Conservation (phyloP, 2,329 filamentous ascomycete species). For the Cladosporium sp. region DNA sequence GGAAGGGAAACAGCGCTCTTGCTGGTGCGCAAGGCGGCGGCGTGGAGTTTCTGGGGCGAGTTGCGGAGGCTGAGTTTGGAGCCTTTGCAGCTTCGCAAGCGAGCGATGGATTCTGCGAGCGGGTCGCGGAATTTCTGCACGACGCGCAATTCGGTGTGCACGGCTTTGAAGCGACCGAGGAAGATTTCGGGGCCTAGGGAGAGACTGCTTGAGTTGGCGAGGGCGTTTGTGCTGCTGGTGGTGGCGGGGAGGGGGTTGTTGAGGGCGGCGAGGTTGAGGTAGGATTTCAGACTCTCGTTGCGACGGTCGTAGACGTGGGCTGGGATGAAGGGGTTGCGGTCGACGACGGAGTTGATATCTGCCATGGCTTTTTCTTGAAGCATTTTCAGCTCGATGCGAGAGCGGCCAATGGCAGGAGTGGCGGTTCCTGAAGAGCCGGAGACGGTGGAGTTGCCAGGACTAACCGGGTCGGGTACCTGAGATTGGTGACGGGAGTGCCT, state of each 20-base stretch:
- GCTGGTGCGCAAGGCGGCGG: conserved; percentile 16
- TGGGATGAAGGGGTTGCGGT: conserved; percentile 26
- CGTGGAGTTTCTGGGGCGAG: conserved; percentile 12
- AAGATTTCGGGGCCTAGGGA: conserved; percentile 29
- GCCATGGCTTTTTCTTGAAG: conserved; percentile 31
- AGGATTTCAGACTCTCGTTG: conserved; percentile 31
- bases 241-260: conserved; percentile 8
- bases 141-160: conserved; percentile 30
- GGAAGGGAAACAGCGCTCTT: conserved; percentile 22
- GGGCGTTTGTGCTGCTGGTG: conserved; percentile 11
- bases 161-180: conserved; percentile 31
- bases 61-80: conserved; percentile 10
- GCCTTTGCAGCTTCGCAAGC: conserved; percentile 22
- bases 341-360: conserved; percentile 25
- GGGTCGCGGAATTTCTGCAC: conserved; percentile 32
- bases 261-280: conserved; percentile 18
- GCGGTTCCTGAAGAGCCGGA: conserved; percentile 25
- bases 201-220: conserved; percentile 10
- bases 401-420: conserved; percentile 28
- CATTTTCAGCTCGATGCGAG: conserved; percentile 29
- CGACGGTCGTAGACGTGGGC: conserved; percentile 30
- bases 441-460: conserved; percentile 26
- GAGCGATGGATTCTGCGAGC: conserved; percentile 25
- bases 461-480: conserved; percentile 20
- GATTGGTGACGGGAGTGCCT: conserved; percentile 2